phyloP scores from a whole-genome alignment of 106 monocot genomes.

The Ottelia alismoides region DNA sequence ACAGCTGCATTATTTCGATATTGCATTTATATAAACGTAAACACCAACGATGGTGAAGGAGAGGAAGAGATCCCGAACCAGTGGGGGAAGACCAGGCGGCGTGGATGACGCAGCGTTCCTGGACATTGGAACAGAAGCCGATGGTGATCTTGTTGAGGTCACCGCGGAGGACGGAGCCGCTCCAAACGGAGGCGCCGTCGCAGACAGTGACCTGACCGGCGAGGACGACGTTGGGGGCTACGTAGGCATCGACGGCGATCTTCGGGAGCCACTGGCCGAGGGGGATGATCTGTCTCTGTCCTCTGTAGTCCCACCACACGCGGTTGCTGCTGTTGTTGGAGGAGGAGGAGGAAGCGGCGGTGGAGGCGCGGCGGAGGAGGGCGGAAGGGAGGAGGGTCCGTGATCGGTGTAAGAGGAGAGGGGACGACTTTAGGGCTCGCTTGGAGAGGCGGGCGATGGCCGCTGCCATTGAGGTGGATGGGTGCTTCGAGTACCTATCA shows the following conservation, averaged over 20 bases:
- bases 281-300: constrained; percentile 52
- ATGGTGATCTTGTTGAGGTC: constrained; percentile 81
- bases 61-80: constrained; percentile 25
- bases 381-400: no score
- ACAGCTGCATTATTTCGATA: no score
- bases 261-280: constrained; percentile 80
- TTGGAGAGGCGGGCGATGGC: not conserved
- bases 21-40: no score
- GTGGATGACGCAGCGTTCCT: constrained; percentile 73
- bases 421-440: not conserved
- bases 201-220: constrained; percentile 72
- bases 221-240: constrained; percentile 71
- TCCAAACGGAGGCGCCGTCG: constrained; percentile 77
- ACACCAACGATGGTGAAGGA: no score
- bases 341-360: no score
- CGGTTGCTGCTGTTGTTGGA: constrained; percentile 15
- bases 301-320: constrained; percentile 78
- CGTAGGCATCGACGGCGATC: constrained; percentile 76
- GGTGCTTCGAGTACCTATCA: no score
- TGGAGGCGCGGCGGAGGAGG: not conserved
- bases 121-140: constrained; percentile 71
- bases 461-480: not conserved
- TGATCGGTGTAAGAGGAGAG: not conserved
- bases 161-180: constrained; percentile 62
- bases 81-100: constrained; percentile 70